Conservation (phyloP, 768 basidiomycete genomes). For the Suillus placidus region DNA sequence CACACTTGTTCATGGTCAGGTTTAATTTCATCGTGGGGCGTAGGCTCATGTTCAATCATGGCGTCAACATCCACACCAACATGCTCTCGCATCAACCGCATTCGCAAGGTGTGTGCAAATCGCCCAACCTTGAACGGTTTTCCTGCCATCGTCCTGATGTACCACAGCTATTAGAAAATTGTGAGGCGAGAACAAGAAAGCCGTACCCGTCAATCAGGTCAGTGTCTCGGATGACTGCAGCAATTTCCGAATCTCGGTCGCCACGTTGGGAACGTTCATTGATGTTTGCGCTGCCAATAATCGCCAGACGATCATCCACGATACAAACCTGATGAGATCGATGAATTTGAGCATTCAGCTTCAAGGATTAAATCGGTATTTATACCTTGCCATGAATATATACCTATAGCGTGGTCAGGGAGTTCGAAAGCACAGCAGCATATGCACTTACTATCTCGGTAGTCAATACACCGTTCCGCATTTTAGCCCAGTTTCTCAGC, state of each 20-base stretch:
- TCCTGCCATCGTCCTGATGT: constrained; percentile 87
- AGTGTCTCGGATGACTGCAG: constrained; percentile 91
- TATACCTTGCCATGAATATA: constrained; percentile 86
- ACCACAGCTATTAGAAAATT: constrained; percentile 8
- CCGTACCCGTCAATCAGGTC: constrained; percentile 91
- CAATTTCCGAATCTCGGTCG: constrained; percentile 95
- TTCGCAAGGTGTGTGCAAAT: constrained; percentile 91
- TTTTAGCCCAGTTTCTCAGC: constrained; percentile 90
- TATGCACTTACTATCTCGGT: constrained; percentile 75
- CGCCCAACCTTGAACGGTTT: constrained; percentile 94
- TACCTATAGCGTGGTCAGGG: constrained; percentile 47
- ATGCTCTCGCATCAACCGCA: constrained; percentile 96
- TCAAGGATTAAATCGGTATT: neutral
- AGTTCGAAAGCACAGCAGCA: neutral
- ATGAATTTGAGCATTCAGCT: neutral
- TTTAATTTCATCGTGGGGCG: constrained; percentile 53
- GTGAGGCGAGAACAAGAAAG: neutral
- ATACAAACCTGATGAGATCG: constrained; percentile 52
- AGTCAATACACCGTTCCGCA: constrained; percentile 79
- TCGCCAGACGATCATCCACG: constrained; percentile 92
- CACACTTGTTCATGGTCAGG: constrained; percentile 60
- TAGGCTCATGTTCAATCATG: constrained; percentile 74
- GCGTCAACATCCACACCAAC: constrained; percentile 93
- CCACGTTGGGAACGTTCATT: constrained; percentile 96
- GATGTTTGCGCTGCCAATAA: constrained; percentile 97